phyloP scores from a whole-genome alignment of 805 yeast species.

The Priceomyces melissophilus region DNA sequence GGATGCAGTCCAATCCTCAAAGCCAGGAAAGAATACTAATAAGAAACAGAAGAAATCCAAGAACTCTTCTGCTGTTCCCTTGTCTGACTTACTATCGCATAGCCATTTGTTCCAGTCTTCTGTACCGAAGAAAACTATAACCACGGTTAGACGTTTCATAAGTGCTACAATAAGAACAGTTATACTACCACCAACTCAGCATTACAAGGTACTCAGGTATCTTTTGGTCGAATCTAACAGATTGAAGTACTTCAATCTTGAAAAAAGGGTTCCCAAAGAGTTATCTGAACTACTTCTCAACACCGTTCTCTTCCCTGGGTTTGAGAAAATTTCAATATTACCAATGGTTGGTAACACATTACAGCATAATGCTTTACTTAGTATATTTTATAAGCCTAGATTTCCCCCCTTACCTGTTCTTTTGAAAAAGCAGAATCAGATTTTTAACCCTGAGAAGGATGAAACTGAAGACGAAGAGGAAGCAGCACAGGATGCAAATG shows the following conservation, averaged over 20 bases:
- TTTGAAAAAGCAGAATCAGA: conserved; percentile 23
- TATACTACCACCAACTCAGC: conserved; percentile 58
- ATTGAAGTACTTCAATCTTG: conserved; percentile 20
- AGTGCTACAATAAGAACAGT: conserved; percentile 44
- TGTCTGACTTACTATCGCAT: conserved; percentile 69
- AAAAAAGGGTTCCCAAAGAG: conserved; percentile 25
- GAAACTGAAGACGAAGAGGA: conserved; percentile 7
- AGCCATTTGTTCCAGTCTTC: conserved; percentile 49
- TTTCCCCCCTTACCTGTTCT: conserved; percentile 51
- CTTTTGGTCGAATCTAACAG: conserved; percentile 33
- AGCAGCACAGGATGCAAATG: conserved; percentile 8
- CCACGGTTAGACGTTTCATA: conserved; percentile 45
- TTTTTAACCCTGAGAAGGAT: conserved; percentile 6
- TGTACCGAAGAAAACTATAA: conserved; percentile 36
- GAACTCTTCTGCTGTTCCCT: conserved; percentile 41
- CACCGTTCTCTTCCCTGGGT: conserved; percentile 68
- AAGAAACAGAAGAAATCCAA: conserved; percentile 43
- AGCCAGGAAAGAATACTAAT: conserved; percentile 10
- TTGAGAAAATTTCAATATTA: conserved; percentile 57
- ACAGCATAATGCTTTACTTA: conserved; percentile 47
- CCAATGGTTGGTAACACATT: conserved; percentile 64
- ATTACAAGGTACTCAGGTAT: conserved; percentile 50
- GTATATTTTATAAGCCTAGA: conserved; percentile 70
- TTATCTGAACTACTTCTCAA: conserved; percentile 41
- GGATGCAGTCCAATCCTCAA: conserved; percentile 7